A percentile compares a stretch with the other conserved stretches of the same genome.
Conservation (phyloP, 2,329 filamentous ascomycete genomes). For the Bipolaris gigantea region DNA sequence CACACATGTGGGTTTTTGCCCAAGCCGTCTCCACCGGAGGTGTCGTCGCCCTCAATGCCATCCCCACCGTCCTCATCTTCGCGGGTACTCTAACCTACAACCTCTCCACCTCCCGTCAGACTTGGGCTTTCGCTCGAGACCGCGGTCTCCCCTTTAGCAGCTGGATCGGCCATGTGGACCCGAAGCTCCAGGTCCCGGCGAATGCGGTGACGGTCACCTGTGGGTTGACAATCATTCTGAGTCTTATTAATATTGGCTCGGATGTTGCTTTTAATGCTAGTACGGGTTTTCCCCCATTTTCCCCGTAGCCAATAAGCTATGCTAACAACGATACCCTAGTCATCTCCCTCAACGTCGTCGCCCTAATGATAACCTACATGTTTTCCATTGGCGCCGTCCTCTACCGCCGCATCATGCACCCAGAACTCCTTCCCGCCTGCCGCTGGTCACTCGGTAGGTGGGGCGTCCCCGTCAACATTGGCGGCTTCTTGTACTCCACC, state of each 20-base stretch:
- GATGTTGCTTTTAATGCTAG: slow-evolving; percentile 41
- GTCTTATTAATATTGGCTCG: slow-evolving; percentile 43
- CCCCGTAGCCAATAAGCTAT: background rate
- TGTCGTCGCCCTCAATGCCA: slow-evolving; percentile 35
- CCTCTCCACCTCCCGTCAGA: slow-evolving; percentile 39
- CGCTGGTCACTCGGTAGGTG: slow-evolving; percentile 46
- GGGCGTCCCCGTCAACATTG: slow-evolving; percentile 45
- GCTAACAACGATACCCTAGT: slow-evolving; percentile 21
- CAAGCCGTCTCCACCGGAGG: slow-evolving; percentile 31
- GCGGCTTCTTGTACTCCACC: slow-evolving; percentile 40
- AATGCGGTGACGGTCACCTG: slow-evolving; percentile 40
- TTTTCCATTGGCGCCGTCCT: slow-evolving; percentile 48
- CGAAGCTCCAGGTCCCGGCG: slow-evolving; percentile 32
- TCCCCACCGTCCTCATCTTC: slow-evolving; percentile 37
- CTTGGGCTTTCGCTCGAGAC: slow-evolving; percentile 44
- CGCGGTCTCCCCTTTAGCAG: slow-evolving; percentile 38
- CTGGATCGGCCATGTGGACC: slow-evolving; percentile 34
- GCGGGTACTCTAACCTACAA: slow-evolving; percentile 38
- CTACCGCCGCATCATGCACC: slow-evolving; percentile 43
- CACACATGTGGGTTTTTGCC: slow-evolving; percentile 42
- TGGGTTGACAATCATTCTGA: slow-evolving; percentile 31
- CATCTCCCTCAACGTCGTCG: slow-evolving; percentile 45
- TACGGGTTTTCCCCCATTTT: slow-evolving; percentile 12
- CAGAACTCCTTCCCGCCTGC: slow-evolving; percentile 43
- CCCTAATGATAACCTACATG: slow-evolving; percentile 48